Evolutionary conservation across 768 basidiomycete species (phyloP).

Genomic region (Leucocoprinus sp.): DNA sequence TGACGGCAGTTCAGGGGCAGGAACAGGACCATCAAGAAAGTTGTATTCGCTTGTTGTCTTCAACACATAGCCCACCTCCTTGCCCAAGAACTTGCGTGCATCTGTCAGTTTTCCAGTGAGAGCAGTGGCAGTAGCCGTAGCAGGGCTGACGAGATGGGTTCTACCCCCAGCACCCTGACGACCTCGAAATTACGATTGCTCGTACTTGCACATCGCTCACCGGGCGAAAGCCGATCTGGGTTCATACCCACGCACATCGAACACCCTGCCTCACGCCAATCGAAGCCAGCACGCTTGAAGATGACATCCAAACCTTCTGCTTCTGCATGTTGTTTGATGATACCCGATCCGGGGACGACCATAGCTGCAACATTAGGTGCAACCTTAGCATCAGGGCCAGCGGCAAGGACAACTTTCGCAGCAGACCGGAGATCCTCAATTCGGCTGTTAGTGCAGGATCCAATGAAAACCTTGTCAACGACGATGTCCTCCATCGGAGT

Average conservation of each 20-base stretch:
- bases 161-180: conserved; percentile 83
- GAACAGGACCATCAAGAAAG: conserved; percentile 66
- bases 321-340: conserved; percentile 88
- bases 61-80: conserved; percentile 43
- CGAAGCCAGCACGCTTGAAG: conserved; percentile 87
- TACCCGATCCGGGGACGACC: conserved; percentile 87
- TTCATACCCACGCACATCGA: conserved; percentile 98
- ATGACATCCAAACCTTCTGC: conserved; percentile 79
- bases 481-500: conserved; percentile 71
- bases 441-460: conserved; percentile 91
- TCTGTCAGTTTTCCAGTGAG: conserved; percentile 81
- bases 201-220: conserved; percentile 83
- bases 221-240: conserved; percentile 79
- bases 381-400: conserved; percentile 67
- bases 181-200: conserved; percentile 94
- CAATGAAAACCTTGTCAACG: conserved; percentile 88
- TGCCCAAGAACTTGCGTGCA: conserved; percentile 66
- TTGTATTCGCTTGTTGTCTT: conserved; percentile 68
- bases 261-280: conserved; percentile 93
- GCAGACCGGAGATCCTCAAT: conserved; percentile 90
- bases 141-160: conserved; percentile 83
- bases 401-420: conserved; percentile 66
- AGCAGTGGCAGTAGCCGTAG: conserved; percentile 90
- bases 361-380: conserved; percentile 73
- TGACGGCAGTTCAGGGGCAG: conserved; percentile 33